A percentile compares a stretch with the other conserved stretches of the same genome.
Conservation (phyloP, 2,329 filamentous ascomycete species). For the Diaporthe vexans region DNA sequence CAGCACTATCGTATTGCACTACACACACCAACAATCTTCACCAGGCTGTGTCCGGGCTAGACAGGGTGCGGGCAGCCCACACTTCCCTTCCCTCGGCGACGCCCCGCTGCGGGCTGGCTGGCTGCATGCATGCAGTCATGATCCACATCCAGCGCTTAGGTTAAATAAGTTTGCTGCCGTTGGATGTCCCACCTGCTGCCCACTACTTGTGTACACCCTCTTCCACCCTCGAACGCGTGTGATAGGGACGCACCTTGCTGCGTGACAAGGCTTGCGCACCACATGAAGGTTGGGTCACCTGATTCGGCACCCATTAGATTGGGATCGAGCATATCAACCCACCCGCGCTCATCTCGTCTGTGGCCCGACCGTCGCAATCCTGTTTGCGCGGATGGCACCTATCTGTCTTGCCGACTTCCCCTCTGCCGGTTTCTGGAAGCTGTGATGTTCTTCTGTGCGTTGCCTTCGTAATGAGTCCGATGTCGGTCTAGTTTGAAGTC, state of each 20-base stretch:
- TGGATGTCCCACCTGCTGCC: neutral
- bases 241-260: conserved; percentile 26
- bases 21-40: neutral
- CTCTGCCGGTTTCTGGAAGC: neutral
- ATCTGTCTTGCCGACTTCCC: neutral
- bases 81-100: conserved; percentile 5
- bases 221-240: conserved; percentile 21
- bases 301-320: conserved; percentile 28
- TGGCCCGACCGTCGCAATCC: neutral
- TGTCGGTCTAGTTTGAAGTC: neutral
- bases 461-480: neutral
- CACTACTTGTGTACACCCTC: conserved; percentile 12
- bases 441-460: neutral
- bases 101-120: conserved; percentile 19
- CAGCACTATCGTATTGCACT: conserved; percentile 4
- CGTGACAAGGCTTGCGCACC: conserved; percentile 34
- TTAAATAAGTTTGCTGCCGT: conserved; percentile 14
- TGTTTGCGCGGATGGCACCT: neutral
- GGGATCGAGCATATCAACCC: conserved; percentile 17
- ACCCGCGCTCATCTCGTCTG: conserved; percentile 19
- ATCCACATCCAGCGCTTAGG: conserved; percentile 39
- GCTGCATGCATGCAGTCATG: conserved; percentile 12
- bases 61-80: conserved; percentile 25
- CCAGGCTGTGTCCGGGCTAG: neutral
- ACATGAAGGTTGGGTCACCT: conserved; percentile 41